A percentile compares a stretch with the other conserved stretches of the same genome.
phyloP scores from a whole-genome alignment of 225 moss, liverwort and hornwort species.

The Takakia lepidozioides region DNA sequence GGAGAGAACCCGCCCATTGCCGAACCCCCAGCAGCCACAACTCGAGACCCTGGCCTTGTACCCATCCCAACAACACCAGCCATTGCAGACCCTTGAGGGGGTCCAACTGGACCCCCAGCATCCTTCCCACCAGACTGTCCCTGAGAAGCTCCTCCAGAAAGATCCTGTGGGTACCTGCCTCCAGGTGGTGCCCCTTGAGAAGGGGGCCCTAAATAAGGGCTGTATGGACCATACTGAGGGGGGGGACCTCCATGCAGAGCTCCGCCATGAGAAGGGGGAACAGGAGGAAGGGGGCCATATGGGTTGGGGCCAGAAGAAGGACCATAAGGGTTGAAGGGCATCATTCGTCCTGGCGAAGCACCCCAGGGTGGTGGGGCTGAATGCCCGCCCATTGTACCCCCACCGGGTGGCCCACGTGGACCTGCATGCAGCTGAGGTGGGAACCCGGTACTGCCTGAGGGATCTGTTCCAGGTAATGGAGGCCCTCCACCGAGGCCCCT shows the following conservation, averaged over 20 bases:
- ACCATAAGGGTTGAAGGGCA: constrained; percentile 78
- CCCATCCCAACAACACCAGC: constrained; percentile 34
- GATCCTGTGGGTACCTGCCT: constrained; percentile 15
- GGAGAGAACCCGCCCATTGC: constrained; percentile 60
- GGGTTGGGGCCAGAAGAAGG: constrained; percentile 54
- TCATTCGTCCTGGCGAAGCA: constrained; percentile 63
- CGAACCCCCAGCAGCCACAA: constrained; percentile 50
- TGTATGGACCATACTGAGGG: constrained; percentile 74
- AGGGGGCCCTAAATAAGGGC: constrained; percentile 54
- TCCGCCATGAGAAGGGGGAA: constrained; percentile 70
- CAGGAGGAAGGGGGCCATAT: constrained; percentile 62
- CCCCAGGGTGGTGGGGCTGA: constrained; percentile 85
- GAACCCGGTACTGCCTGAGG: constrained; percentile 59
- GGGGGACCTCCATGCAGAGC: constrained; percentile 56
- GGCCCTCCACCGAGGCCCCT: constrained; percentile 75
- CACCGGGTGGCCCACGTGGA: constrained; percentile 63
- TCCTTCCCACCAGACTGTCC: constrained; percentile 56
- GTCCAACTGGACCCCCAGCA: constrained; percentile 48
- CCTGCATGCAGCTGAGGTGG: constrained; percentile 65
- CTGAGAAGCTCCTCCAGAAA: constrained; percentile 31
- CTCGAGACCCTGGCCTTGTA: constrained; percentile 59
- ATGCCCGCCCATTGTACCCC: constrained; percentile 69
- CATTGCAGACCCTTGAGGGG: constrained; percentile 68
- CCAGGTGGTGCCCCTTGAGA: constrained; percentile 44
- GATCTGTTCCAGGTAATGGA: constrained; percentile 60